Evolutionary conservation across 495 filamentous ascomycete genomes (phyloP).

Genomic region (Xylaria cubensis): DNA sequence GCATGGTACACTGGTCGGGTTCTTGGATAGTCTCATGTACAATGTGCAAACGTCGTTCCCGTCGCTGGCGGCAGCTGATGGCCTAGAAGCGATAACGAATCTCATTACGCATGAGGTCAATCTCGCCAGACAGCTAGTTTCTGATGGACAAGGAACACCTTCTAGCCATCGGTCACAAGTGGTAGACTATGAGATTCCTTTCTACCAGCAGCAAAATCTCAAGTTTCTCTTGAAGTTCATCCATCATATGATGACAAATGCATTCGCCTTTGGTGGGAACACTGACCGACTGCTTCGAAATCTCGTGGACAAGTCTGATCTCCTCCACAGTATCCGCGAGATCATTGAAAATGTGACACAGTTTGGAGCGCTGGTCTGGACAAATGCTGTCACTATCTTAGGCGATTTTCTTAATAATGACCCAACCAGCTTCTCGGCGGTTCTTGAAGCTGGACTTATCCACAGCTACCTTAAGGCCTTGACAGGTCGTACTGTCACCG

Average conservation of each 20-base stretch:
- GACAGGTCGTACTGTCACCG: constrained; percentile 61
- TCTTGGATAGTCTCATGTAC: constrained; percentile 87
- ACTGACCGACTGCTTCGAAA: constrained; percentile 90
- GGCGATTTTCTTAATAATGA: constrained; percentile 99
- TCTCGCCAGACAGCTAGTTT: constrained; percentile 67
- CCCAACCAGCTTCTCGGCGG: constrained; percentile 93
- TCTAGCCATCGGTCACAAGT: constrained; percentile 77
- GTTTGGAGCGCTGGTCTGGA: constrained; percentile 94
- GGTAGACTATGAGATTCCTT: constrained; percentile 92
- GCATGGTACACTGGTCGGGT: constrained; percentile 78
- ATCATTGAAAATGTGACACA: constrained; percentile 79
- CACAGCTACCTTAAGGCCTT: constrained; percentile 81
- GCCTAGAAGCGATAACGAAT: constrained; percentile 85
- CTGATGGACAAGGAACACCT: constrained; percentile 74
- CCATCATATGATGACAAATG: constrained; percentile 90
- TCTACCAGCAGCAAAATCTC: constrained; percentile 87
- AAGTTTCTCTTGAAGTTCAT: constrained; percentile 96
- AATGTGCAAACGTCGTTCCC: constrained; percentile 80
- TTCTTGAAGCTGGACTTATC: constrained; percentile 91
- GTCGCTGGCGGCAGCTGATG: constrained; percentile 76
- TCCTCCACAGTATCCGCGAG: constrained; percentile 76
- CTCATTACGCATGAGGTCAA: constrained; percentile 82
- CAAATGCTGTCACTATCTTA: constrained; percentile 84
- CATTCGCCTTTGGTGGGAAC: constrained; percentile 68
- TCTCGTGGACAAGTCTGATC: constrained; percentile 87